phyloP scores from a whole-genome alignment of 2,329 filamentous ascomycete species.

The Epichloe coenophiala region DNA sequence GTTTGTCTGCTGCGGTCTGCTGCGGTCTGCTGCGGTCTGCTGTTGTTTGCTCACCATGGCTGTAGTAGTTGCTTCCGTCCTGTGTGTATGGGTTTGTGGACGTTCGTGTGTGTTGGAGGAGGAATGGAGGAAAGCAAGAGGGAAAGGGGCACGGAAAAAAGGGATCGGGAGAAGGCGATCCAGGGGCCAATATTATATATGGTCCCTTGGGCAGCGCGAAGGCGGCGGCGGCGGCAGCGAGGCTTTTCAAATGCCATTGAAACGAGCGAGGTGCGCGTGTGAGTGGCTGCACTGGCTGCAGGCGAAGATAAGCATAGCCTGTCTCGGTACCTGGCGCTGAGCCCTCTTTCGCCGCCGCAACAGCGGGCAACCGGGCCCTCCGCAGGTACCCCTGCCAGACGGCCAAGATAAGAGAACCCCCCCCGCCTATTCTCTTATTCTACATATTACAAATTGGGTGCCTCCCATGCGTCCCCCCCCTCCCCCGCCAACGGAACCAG shows the following conservation, averaged over 20 bases:
- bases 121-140: neutral
- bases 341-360: neutral
- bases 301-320: neutral
- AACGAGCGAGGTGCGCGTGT: too few relatives aligned
- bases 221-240: neutral
- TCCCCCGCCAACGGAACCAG: neutral
- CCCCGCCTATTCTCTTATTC: too few relatives aligned
- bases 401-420: neutral
- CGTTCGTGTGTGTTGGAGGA: too few relatives aligned
- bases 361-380: neutral
- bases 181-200: neutral
- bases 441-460: neutral
- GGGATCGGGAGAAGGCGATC: neutral
- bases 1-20: neutral
- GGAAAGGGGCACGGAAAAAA: neutral
- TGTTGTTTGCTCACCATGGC: conserved; percentile 8
- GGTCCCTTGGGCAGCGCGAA: too few relatives aligned
- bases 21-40: neutral
- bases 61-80: conserved; percentile 3
- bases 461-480: neutral
- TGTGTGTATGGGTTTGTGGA: neutral
- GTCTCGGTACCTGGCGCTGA: neutral
- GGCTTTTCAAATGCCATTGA: neutral
- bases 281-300: too few relatives aligned
- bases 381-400: neutral